Percentiles rank a stretch among this genome's conserved stretches.
These are phyloP conservation scores for Cystobasidium pallidum DNA, from an alignment of 1,284 basidiomycete genomes.

Conservation along the genomic window DNA sequence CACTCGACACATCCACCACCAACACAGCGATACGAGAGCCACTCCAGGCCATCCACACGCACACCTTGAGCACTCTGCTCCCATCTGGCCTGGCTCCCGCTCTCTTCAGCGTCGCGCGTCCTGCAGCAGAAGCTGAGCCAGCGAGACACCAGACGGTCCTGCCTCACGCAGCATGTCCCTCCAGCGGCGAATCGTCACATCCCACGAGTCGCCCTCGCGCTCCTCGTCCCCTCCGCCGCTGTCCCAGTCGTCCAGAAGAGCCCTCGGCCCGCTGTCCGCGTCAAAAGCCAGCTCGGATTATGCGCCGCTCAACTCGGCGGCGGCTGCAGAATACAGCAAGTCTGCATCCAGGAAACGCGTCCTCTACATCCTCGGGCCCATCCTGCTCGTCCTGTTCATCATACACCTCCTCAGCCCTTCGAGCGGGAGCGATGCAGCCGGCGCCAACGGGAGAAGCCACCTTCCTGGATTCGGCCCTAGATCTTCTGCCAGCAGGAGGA, in stretches of 20 bases:
- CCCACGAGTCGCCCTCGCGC: constrained; percentile 41
- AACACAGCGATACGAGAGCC: neutral
- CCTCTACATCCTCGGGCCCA: constrained; percentile 33
- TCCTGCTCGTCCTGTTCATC: constrained; percentile 38
- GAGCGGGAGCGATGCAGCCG: neutral
- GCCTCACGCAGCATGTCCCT: constrained; percentile 14
- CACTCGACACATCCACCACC: neutral
- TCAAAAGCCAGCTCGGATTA: constrained; percentile 8
- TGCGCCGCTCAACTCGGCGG: neutral
- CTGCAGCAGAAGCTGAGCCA: neutral
- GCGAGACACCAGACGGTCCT: neutral
- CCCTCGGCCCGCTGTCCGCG: neutral
- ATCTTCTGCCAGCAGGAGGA: constrained; percentile 33
- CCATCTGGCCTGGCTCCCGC: neutral
- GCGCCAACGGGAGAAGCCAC: constrained; percentile 3
- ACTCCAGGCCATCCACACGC: neutral
- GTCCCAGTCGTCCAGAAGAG: neutral
- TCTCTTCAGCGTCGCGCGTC: neutral
- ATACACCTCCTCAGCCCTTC: constrained; percentile 22
- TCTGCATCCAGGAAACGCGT: constrained; percentile 32
- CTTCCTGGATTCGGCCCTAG: constrained; percentile 44
- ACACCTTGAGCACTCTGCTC: neutral
- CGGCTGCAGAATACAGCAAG: constrained; percentile 21
- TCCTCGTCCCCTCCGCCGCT: constrained; percentile 28
- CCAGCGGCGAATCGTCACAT: constrained; percentile 41